Percentiles rank a stretch among this genome's conserved stretches.
Conservation (phyloP, 2,329 filamentous ascomycete genomes). For the Colletotrichum australisinense region DNA sequence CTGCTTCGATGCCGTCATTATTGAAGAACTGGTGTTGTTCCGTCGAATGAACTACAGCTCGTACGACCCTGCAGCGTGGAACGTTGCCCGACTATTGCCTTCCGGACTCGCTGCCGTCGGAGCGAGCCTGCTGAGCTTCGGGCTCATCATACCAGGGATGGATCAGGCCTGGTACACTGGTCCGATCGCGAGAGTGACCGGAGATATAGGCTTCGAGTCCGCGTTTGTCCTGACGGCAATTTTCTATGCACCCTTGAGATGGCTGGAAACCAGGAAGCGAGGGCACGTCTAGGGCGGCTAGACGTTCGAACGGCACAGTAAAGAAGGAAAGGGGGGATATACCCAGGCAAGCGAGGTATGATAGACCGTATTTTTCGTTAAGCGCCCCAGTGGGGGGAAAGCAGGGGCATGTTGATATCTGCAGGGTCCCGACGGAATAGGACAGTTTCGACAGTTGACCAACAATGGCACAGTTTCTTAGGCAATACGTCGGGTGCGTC, state of each 20-base stretch:
- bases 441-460: constrained; percentile 9
- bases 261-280: constrained; percentile 47
- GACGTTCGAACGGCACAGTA: too few species aligned
- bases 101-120: constrained; percentile 54
- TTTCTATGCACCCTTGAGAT: constrained; percentile 53
- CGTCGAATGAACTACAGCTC: constrained; percentile 53
- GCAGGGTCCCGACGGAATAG: constrained; percentile 8
- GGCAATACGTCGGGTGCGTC: not conserved
- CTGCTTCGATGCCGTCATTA: constrained; percentile 52
- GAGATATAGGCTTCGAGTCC: constrained; percentile 58
- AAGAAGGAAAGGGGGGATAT: not conserved
- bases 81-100: constrained; percentile 53
- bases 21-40: constrained; percentile 56
- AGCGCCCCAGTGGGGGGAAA: constrained; percentile 1
- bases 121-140: constrained; percentile 56
- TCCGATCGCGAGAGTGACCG: constrained; percentile 54
- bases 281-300: constrained; percentile 39
- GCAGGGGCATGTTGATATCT: constrained; percentile 4
- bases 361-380: constrained; percentile 26
- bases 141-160: constrained; percentile 55
- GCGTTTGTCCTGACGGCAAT: constrained; percentile 54
- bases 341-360: constrained; percentile 26
- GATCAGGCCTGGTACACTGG: constrained; percentile 56
- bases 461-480: constrained; percentile 21
- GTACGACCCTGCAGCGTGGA: constrained; percentile 57